phyloP scores from a whole-genome alignment of 495 filamentous ascomycete species.

The Tuber calosporum region DNA sequence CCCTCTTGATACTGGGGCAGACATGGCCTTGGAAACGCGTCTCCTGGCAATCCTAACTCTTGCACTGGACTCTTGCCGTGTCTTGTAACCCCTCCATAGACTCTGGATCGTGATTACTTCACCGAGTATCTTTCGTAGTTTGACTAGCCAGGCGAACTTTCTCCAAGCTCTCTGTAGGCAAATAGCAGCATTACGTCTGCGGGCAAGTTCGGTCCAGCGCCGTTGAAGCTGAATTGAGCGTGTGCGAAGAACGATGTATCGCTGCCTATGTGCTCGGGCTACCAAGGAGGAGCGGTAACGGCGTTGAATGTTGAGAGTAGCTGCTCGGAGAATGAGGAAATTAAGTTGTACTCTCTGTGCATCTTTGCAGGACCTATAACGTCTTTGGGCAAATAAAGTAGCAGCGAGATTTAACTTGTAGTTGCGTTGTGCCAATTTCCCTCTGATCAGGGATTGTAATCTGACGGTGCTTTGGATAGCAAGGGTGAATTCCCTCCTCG shows the following conservation, averaged over 20 bases:
- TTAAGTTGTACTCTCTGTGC: conserved; percentile 18
- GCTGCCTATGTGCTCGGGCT: conserved; percentile 18
- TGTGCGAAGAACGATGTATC: conserved; percentile 19
- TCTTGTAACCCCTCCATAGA: conserved; percentile 45
- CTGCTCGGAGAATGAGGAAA: conserved; percentile 25
- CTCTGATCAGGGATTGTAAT: conserved; percentile 24
- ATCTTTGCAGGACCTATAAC: conserved; percentile 20
- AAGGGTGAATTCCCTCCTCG: conserved; percentile 17
- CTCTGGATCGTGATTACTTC: conserved; percentile 38
- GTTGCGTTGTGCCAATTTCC: conserved; percentile 17
- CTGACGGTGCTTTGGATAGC: conserved; percentile 7
- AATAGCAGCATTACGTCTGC: conserved; percentile 25
- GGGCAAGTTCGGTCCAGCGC: conserved; percentile 11
- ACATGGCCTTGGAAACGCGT: conserved; percentile 22
- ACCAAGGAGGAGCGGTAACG: conserved; percentile 24
- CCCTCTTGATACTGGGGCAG: conserved; percentile 10
- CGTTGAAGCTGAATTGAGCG: conserved; percentile 18
- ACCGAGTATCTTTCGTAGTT: conserved; percentile 28
- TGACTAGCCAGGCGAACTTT: conserved; percentile 34
- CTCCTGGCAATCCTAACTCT: conserved; percentile 35
- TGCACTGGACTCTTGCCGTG: conserved; percentile 24
- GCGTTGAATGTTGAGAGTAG: conserved; percentile 24
- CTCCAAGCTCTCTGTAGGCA: conserved; percentile 46
- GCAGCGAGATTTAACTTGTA: conserved; percentile 12
- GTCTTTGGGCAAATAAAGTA: conserved; percentile 12